Percentiles rank a stretch among this genome's conserved stretches.
phyloP scores from a whole-genome alignment of 2,329 filamentous ascomycete genomes.

The Colletotrichum sojae region DNA sequence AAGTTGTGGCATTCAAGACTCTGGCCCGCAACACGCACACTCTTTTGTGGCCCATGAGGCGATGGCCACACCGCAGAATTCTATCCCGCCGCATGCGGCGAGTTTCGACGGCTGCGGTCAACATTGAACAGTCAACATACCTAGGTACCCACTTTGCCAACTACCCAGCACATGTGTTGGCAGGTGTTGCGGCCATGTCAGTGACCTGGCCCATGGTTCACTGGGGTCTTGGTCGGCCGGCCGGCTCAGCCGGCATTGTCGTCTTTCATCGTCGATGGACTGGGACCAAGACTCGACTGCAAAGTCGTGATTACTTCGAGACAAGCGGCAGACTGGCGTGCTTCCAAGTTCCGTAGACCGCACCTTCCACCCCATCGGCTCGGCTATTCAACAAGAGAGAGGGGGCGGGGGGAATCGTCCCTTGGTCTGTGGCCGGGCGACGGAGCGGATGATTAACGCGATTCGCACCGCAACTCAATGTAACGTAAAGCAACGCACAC shows the following conservation, averaged over 20 bases:
- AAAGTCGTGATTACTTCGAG: background rate
- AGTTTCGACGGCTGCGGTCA: conserved; percentile 24
- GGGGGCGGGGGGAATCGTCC: background rate
- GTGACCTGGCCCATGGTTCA: conserved; percentile 11
- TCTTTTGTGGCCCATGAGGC: conserved; percentile 23
- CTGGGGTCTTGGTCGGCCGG: background rate
- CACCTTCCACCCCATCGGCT: background rate
- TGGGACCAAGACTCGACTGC: background rate
- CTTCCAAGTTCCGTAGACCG: background rate
- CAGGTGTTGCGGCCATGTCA: background rate
- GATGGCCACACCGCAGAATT: conserved; percentile 17
- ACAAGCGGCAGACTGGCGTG: too few species aligned
- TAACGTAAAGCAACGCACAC: conserved; percentile 29
- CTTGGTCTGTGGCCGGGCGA: conserved; percentile 1
- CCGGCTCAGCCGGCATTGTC: conserved; percentile 5
- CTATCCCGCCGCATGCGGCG: conserved; percentile 10
- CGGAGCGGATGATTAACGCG: conserved; percentile 9
- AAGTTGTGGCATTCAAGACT: conserved; percentile 13
- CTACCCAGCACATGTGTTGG: too few species aligned
- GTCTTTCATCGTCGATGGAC: conserved; percentile 19
- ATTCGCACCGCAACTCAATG: conserved; percentile 27
- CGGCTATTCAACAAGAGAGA: conserved; percentile 5
- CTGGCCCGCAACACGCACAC: conserved; percentile 20
- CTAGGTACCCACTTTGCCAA: too few species aligned
- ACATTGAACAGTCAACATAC: background rate